phyloP scores from a whole-genome alignment of 495 filamentous ascomycete species.

The Talaromyces proteolyticus region DNA sequence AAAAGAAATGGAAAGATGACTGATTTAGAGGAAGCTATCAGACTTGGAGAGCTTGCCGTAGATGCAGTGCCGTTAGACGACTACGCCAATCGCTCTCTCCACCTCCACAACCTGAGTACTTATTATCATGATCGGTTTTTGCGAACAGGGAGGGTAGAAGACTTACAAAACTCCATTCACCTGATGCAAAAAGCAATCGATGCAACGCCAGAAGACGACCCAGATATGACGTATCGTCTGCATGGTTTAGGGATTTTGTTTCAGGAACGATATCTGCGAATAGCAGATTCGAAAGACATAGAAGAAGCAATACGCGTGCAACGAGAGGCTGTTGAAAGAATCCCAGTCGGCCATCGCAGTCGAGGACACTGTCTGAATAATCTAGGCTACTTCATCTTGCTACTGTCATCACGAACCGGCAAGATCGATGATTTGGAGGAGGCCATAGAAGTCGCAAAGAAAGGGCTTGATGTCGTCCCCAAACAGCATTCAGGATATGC shows the following conservation, averaged over 20 bases:
- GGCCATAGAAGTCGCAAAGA: conserved; percentile 3
- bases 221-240: neutral
- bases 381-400: conserved; percentile 7
- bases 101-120: neutral
- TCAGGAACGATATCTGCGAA: neutral
- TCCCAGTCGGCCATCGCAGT: conserved; percentile 13
- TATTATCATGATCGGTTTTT: neutral
- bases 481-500: neutral
- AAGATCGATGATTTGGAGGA: conserved; percentile 13
- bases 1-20: neutral
- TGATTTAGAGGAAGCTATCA: neutral
- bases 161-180: neutral
- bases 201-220: neutral
- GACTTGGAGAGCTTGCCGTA: neutral
- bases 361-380: conserved; percentile 9
- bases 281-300: conserved; percentile 2
- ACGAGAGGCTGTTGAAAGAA: conserved; percentile 9
- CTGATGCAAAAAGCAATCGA: neutral
- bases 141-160: neutral
- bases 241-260: neutral
- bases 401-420: conserved; percentile 9
- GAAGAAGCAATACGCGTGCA: conserved; percentile 11
- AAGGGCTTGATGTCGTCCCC: neutral
- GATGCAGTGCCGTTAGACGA: neutral
- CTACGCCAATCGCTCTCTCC: neutral